phyloP scores from a whole-genome alignment of 345 rosid genomes.

The Citrus reticulata region DNA sequence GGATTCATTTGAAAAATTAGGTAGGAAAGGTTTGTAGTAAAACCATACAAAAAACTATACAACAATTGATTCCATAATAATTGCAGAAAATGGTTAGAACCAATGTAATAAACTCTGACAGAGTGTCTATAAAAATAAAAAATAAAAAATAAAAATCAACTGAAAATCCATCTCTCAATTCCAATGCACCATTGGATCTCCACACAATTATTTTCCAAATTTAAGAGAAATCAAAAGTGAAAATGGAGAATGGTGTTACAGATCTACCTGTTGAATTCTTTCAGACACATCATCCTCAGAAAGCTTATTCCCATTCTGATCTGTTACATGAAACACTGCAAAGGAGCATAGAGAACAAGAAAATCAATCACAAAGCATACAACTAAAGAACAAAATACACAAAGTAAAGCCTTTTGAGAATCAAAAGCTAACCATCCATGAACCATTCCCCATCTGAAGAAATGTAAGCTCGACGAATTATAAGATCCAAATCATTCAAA shows the following conservation, averaged over 20 bases:
- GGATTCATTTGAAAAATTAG: background rate
- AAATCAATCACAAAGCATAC: conserved; percentile 7
- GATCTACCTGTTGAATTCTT: conserved; percentile 70
- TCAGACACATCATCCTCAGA: conserved; percentile 61
- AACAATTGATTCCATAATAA: background rate
- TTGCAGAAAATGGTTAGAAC: background rate
- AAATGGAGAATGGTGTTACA: conserved; percentile 8
- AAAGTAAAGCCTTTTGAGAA: background rate
- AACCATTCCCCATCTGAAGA: conserved; percentile 90
- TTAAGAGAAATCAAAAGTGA: background rate
- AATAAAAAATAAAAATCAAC: background rate
- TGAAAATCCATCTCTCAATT: background rate
- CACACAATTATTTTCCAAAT: background rate
- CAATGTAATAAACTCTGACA: background rate
- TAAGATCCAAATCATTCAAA: conserved; percentile 67
- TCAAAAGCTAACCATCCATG: conserved; percentile 66
- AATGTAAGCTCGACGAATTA: conserved; percentile 72
- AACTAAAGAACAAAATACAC: background rate
- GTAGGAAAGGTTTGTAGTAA: background rate
- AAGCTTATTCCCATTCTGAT: conserved; percentile 64
- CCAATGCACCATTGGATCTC: background rate
- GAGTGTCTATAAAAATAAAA: background rate
- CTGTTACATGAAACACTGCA: conserved; percentile 76
- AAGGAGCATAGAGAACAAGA: conserved; percentile 8
- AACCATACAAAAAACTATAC: background rate